Evolutionary conservation across 2,329 filamentous ascomycete genomes (phyloP).

Genomic region (Parastagonospora nodorum): DNA sequence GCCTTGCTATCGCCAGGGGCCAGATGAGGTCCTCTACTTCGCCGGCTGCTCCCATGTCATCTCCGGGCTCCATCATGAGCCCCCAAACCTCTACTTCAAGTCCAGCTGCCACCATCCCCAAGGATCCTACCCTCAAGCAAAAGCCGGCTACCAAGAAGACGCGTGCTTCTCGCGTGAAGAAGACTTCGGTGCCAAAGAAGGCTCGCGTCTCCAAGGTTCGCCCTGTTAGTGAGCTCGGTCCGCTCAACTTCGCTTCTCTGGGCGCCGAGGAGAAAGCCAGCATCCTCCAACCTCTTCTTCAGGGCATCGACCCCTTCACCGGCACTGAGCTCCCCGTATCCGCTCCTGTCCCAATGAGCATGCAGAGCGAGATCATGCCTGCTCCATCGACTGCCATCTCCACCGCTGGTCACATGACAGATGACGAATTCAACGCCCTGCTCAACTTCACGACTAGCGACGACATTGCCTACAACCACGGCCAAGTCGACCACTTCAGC

Average conservation of each 20-base stretch:
- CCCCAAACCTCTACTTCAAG: slow-evolving; percentile 1
- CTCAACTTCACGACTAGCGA: no score
- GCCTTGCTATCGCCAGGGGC: neutral
- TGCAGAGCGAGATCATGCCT: no score
- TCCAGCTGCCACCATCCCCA: slow-evolving; percentile 3
- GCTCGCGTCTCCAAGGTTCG: slow-evolving; percentile 1
- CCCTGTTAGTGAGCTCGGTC: slow-evolving; percentile 14
- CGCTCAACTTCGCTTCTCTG: slow-evolving; percentile 13
- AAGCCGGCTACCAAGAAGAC: slow-evolving; percentile 1
- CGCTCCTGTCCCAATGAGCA: no score
- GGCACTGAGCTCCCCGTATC: neutral
- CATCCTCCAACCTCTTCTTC: slow-evolving; percentile 23
- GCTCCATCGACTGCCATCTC: no score
- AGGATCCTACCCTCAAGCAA: neutral
- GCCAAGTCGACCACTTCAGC: no score
- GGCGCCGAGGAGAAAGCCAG: slow-evolving; percentile 18
- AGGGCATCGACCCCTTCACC: slow-evolving; percentile 21
- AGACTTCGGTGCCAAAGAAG: slow-evolving; percentile 2
- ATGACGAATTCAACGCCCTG: no score
- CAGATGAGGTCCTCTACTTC: neutral
- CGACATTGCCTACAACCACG: no score
- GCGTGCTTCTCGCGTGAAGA: neutral
- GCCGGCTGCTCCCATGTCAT: neutral
- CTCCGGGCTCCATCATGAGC: neutral
- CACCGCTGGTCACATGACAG: no score